Percentiles rank a stretch among this genome's conserved stretches.
Conservation (phyloP, 331 rosid genomes). For the Malus hybrid region DNA sequence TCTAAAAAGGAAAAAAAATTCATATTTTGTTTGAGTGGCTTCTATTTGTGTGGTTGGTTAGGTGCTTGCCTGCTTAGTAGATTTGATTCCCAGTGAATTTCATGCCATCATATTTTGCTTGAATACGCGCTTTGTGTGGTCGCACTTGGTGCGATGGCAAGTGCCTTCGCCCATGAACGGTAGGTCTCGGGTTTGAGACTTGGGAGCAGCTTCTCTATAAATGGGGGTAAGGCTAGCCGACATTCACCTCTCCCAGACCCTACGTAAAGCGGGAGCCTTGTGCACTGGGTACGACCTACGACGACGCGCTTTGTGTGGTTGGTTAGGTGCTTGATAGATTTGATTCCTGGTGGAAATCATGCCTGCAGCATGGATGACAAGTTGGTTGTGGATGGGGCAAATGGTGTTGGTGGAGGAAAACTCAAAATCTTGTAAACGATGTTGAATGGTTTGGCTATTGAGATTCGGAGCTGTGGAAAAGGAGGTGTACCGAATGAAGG, state of each 20-base stretch:
- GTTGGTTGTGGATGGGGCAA: conserved; percentile 84
- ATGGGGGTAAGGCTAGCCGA: too few relatives aligned
- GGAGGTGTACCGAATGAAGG: conserved; percentile 76
- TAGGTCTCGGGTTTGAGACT: too few relatives aligned
- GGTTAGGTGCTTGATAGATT: conserved; percentile 79
- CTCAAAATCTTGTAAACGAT: conserved; percentile 43
- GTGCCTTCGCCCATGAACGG: too few relatives aligned
- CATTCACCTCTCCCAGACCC: too few relatives aligned
- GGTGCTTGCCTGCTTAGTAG: too few relatives aligned
- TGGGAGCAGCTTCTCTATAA: too few relatives aligned
- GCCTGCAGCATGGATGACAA: conserved; percentile 22
- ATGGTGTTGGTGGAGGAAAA: conserved; percentile 88
- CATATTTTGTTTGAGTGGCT: not conserved
- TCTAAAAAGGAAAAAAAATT: not conserved
- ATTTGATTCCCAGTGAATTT: too few relatives aligned
- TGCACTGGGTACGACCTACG: too few relatives aligned
- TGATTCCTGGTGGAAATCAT: conserved; percentile 42
- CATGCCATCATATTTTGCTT: too few relatives aligned
- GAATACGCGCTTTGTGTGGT: conserved; percentile 24
- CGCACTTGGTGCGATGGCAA: too few relatives aligned
- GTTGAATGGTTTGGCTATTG: conserved; percentile 51
- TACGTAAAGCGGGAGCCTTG: too few relatives aligned
- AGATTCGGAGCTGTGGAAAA: conserved; percentile 61
- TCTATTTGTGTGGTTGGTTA: not conserved
- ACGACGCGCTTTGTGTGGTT: conserved; percentile 30